Conservation (phyloP, 306 rosid species). For the Sophora flavescens region DNA sequence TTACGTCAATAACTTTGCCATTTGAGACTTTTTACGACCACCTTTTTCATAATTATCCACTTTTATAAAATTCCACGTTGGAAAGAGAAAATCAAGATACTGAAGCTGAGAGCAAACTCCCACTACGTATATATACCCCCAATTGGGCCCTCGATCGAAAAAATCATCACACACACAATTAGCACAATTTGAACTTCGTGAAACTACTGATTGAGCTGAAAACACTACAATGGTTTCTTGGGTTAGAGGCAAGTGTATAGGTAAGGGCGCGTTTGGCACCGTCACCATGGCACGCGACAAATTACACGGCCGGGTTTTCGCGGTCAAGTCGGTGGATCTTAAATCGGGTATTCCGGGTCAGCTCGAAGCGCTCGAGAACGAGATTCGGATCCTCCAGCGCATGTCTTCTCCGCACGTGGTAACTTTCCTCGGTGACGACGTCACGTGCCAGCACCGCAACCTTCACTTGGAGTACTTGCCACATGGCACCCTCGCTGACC, state of each 20-base stretch:
- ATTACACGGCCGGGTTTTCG: conserved; percentile 56
- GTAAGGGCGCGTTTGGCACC: conserved; percentile 71
- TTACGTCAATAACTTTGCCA: conserved; percentile 36
- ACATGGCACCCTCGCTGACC: conserved; percentile 60
- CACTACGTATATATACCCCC: conserved; percentile 38
- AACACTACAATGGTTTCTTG: conserved; percentile 51
- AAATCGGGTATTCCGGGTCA: conserved; percentile 50
- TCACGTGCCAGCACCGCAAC: conserved; percentile 56
- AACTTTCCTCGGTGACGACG: conserved; percentile 63
- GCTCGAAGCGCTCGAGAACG: conserved; percentile 64
- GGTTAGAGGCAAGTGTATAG: conserved; percentile 66
- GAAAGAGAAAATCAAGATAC: not conserved
- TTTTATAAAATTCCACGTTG: conserved; percentile 47
- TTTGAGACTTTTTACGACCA: conserved; percentile 40
- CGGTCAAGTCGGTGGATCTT: conserved; percentile 71
- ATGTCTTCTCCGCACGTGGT: conserved; percentile 68
- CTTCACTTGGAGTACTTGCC: conserved; percentile 75
- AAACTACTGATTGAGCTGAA: not conserved
- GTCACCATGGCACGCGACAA: conserved; percentile 55
- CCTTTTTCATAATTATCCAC: conserved; percentile 46
- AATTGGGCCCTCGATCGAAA: conserved; percentile 28
- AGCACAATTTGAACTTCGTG: not conserved
- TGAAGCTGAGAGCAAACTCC: not conserved
- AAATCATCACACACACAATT: not conserved
- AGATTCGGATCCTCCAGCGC: conserved; percentile 66